phyloP scores from a whole-genome alignment of 75 land plant species.

The Selaginella tamariscina region DNA sequence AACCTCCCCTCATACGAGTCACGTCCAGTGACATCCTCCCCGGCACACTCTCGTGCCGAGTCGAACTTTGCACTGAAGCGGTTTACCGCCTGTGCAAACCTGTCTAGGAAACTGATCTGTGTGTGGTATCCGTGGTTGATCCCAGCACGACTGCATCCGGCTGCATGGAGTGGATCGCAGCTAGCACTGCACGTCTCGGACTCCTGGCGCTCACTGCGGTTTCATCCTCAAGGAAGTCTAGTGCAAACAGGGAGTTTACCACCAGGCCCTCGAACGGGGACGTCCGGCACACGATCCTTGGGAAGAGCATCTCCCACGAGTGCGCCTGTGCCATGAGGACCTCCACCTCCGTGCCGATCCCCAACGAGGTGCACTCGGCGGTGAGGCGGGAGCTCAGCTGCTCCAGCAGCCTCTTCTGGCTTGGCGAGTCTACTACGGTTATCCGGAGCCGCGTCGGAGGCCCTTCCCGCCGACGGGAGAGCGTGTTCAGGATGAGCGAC shows the following conservation, averaged over 20 bases:
- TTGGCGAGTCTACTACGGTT: neutral
- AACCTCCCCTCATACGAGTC: neutral
- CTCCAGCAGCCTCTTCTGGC: neutral
- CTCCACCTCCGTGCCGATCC: neutral
- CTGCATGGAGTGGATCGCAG: neutral
- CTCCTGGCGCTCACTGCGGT: neutral
- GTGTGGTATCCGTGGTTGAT: neutral
- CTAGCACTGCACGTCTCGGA: neutral
- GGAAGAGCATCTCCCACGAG: neutral
- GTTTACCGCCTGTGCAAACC: neutral
- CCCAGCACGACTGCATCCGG: neutral
- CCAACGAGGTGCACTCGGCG: neutral
- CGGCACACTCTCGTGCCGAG: neutral
- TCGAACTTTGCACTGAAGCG: constrained; percentile 2
- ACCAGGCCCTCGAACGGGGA: neutral
- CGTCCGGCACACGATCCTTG: neutral
- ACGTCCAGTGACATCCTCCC: neutral
- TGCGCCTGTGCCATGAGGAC: neutral
- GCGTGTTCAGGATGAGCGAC: neutral
- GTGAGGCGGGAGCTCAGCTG: neutral
- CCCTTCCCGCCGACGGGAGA: neutral
- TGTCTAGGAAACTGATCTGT: neutral
- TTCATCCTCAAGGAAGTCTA: constrained; percentile 3
- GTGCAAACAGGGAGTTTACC: neutral
- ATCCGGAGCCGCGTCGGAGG: neutral